Evolutionary conservation across 2,329 filamentous ascomycete genomes (phyloP), one percentile per base, ranked within the genome.

Genomic region (Aspergillus tubingensis): DNA sequence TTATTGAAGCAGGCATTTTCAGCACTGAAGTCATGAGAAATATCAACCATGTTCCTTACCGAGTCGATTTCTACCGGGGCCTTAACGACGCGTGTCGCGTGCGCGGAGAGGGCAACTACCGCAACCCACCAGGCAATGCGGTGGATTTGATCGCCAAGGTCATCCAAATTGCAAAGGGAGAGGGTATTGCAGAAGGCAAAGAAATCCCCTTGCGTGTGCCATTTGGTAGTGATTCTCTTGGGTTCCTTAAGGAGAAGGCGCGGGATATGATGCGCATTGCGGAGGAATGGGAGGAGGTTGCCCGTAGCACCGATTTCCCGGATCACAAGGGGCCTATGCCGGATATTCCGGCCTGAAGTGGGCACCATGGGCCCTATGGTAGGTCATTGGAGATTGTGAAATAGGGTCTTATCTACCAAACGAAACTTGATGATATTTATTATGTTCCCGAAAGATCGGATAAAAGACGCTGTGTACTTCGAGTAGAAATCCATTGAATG

Each of bases 21-120:
- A 47, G 10, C 17, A 58, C 56, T 3, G 49, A 58, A 27, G 41
- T 38, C 15, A 48, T 56, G 53, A 48, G 23, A 6, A 56, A 56
- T 2, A 38, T 56, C 41, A 48, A 47, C 41, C 53, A 48, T 41
- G 53, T 48, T 8, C 53, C 53, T 0, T 21, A 56, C 2, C 15
- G 27, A 13, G 41, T 56, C 15, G n/a, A 56, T 10, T 36, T 56
- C 41, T 56, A 17, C 41, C 25, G 53, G 8, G 25, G 39, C 5
- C 30, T 56, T 5, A 48, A 56, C 41, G 41, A 48, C 10, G 25
- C 25, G 10, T 17, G 13, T 32, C 53, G 41, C 23, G 53, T 11
- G 25, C 39, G 25, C 19, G 25, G 53, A 17, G 25, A 10, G 8
- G 53, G 17, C n/a, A 56, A 56, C n/a, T 56, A 48, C 4, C 41